Conservation (phyloP, 306 rosid species). For the Cercis canadensis region DNA sequence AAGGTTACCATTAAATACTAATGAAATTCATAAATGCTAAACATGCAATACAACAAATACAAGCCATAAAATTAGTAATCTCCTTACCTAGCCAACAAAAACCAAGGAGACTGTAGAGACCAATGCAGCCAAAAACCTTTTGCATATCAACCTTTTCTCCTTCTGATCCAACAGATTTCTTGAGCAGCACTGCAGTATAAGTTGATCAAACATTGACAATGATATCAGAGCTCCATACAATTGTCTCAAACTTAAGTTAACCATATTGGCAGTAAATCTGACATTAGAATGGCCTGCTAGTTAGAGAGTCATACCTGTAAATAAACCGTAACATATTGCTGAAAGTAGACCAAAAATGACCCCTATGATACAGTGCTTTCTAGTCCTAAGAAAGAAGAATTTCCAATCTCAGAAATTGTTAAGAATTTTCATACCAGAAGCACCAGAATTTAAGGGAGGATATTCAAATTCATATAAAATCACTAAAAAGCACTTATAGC, state of each 20-base stretch:
- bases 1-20: not conserved
- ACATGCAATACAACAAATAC: not conserved
- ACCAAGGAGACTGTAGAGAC: slow-evolving; percentile 70
- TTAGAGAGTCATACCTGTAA: slow-evolving; percentile 54
- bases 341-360: slow-evolving; percentile 70
- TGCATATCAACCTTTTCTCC: slow-evolving; percentile 74
- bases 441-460: not conserved
- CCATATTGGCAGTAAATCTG: not conserved
- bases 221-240: not conserved
- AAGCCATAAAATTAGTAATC: not conserved
- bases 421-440: not conserved
- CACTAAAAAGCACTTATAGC: not conserved
- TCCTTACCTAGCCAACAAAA: slow-evolving; percentile 89
- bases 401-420: slow-evolving; percentile 13
- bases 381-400: slow-evolving; percentile 44
- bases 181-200: slow-evolving; percentile 62
- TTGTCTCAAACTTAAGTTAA: not conserved
- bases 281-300: slow-evolving; percentile 15
- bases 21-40: not conserved
- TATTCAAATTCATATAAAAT: not conserved
- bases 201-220: slow-evolving; percentile 23
- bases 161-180: slow-evolving; percentile 70
- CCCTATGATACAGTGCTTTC: slow-evolving; percentile 61
- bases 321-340: slow-evolving; percentile 66
- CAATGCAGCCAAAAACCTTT: slow-evolving; percentile 74